Base-by-base conservation (phyloP, 2,329 filamentous ascomycete species). In the Ambrosiella xylebori region DNA sequence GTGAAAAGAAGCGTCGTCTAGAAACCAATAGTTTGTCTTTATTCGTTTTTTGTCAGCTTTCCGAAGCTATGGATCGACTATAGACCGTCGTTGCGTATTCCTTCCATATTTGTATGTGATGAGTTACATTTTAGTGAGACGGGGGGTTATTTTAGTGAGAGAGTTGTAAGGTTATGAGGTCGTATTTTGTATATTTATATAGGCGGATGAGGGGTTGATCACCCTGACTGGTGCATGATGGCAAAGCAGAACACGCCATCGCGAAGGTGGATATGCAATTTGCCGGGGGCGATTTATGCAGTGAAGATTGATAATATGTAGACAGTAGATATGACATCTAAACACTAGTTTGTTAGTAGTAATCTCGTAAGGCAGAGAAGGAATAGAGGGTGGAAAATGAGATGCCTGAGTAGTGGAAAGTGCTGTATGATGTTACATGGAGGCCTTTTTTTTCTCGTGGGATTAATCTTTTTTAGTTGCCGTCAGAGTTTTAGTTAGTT, bases 221-320 rank as follows among this genome's bases (percentile, higher is more conserved):
- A 51, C 47, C 47, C 47, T 51, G 47, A 51, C 47, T 51, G 47
- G 47, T 51, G 47, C 47, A 51, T 51, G 13, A 57, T 38, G 15
- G 40, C 38, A 27, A 27, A 9, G n/a, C 36, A 57, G 37, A 15
- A 50, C 19, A 56, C 12, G 54, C 19, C 19, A 19, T n/a, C 35
- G 15, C n/a, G 40, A 36, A 36, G 35, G n/a, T 12, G 40, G 5
- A 17, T 19, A 13, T 51, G 47, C 9, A 41, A 41, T 41, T 11
- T 3, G 11, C n/a, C 39, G 39, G 47, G 47, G 7, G 19, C 12
- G 44, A 3, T 8, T 47, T 47, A 47, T 47, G 44, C 44, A 47
- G 27, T 27, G 4, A 27, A 27, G 2, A 47, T 47, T 13, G n/a
- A 17, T 47, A 17, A 17, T n/a, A 13, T 17, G n/a, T 15, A 15